Evolutionary conservation across 1,139 yeast genomes (phyloP), one percentile per base, ranked within the genome.

Genomic region (Kodamaea anthophila): DNA sequence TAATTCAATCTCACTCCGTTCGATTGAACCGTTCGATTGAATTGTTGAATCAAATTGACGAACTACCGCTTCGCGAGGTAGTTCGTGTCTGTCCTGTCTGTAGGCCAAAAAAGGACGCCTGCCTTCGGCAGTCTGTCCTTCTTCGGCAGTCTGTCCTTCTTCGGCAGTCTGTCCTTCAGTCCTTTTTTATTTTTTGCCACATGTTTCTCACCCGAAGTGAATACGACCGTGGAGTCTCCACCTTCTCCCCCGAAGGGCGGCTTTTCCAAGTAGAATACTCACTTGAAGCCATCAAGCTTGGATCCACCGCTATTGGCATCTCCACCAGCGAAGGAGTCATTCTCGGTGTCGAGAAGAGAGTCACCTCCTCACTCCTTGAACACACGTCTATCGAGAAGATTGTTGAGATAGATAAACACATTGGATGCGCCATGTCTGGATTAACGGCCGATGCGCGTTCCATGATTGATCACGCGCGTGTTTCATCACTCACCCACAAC

Each of bases 341-440:
- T 26, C 71, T 93, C 28, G 97, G 96, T 18, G 98, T 91, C 18
- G 99, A 93, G 60, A 93, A 93, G 60, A 75, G 98, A 57, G 97
- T 91, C 18, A 88, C 96, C 1, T 87, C 97, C 12, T 74, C 95
- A 9, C 65, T 93, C 40, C 71, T 93, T 37, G 99, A 93, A 55
- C 80, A 91, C 23, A 81, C 91, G 19, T 84, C 96, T 28, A 88
- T 93, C 55, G 98, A 93, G 55, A 93, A 93, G 61, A 88, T 91
- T 44, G 86, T 91, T 42, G 98, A 93, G 55, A 81, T 93, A 36
- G 99, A 93, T 52, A 67, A 67, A 33, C 98, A 93, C 55, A 79
- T 93, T 37, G 98, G 99, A 25, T 87, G 96, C 64, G 98, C 99
- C 49, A 91, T 93, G 96, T 80, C 94, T 42, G 99, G 99, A 6